Evolutionary conservation across 1,139 yeast genomes (phyloP).

Genomic region (Sugiyamaella xylanicola): DNA sequence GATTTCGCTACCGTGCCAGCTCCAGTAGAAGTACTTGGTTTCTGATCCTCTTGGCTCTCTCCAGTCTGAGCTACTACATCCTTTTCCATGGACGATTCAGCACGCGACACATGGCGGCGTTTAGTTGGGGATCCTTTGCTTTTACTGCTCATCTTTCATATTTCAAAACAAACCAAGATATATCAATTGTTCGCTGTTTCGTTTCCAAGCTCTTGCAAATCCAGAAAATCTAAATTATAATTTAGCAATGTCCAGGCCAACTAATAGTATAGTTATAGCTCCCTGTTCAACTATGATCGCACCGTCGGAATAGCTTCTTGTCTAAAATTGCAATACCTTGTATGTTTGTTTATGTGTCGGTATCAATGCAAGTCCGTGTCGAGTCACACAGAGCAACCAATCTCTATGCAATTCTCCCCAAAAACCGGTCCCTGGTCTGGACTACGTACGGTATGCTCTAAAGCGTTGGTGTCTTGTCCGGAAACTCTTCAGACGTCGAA

Average conservation of each 20-base stretch:
- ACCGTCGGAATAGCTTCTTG: too few species aligned
- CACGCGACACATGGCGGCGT: constrained; percentile 23
- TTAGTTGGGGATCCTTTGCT: constrained; percentile 21
- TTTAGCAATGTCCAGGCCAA: neutral
- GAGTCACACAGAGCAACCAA: neutral
- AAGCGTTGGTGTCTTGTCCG: too few species aligned
- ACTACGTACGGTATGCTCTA: too few species aligned
- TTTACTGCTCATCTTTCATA: constrained; percentile 19
- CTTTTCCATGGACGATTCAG: constrained; percentile 7
- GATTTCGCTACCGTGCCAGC: neutral
- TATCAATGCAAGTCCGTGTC: neutral
- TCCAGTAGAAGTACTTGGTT: neutral
- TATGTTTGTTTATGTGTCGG: too few species aligned
- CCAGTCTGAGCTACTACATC: neutral
- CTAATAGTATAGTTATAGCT: too few species aligned
- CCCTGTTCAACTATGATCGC: too few species aligned
- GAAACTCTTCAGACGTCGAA: too few species aligned
- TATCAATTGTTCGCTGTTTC: too few species aligned
- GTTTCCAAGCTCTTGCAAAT: too few species aligned
- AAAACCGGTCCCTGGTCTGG: too few species aligned
- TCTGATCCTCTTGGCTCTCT: neutral
- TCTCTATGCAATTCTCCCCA: neutral
- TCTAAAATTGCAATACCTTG: too few species aligned
- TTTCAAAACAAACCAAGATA: too few species aligned
- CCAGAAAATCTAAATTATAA: neutral